Evolutionary conservation across 352 stramenopile species (phyloP).

Genomic region (Pythium chondricola): DNA sequence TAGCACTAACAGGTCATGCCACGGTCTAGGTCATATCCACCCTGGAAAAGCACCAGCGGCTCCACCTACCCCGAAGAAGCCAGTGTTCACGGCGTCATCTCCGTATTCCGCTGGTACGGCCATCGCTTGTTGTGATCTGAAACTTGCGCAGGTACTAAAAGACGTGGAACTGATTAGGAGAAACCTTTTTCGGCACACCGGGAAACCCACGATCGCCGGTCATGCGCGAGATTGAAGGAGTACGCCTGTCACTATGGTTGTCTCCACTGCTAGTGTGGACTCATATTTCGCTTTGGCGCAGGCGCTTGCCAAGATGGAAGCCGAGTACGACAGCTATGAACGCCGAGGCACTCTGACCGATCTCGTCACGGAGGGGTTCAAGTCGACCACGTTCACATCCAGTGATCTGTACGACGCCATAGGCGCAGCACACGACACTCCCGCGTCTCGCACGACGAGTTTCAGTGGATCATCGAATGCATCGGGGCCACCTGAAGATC

Average conservation of each 20-base stretch:
- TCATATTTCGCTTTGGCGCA: slow-evolving; percentile 10
- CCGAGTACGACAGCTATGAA: slow-evolving; percentile 55
- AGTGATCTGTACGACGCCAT: slow-evolving; percentile 77
- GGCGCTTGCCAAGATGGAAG: slow-evolving; percentile 36
- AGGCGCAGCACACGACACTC: slow-evolving; percentile 44
- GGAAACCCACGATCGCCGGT: slow-evolving; percentile 58
- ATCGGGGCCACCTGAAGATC: slow-evolving; percentile 14
- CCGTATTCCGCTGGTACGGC: slow-evolving; percentile 4
- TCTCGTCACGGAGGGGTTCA: slow-evolving; percentile 27
- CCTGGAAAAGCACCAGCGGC: slow-evolving; percentile 26
- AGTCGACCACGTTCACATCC: slow-evolving; percentile 37
- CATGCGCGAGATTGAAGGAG: slow-evolving; percentile 45
- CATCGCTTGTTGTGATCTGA: too few species aligned
- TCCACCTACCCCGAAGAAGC: slow-evolving; percentile 3
- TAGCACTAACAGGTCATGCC: too few species aligned
- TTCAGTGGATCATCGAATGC: background rate
- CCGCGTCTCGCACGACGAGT: slow-evolving; percentile 8
- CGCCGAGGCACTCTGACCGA: slow-evolving; percentile 32
- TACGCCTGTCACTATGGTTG: slow-evolving; percentile 18
- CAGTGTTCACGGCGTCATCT: slow-evolving; percentile 14
- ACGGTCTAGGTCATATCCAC: slow-evolving; percentile 62
- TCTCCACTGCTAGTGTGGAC: too few species aligned
- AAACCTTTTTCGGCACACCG: slow-evolving; percentile 38
- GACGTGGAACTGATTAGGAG: too few species aligned
- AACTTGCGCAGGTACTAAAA: too few species aligned